phyloP scores from a whole-genome alignment of 768 basidiomycete genomes.

The Leucocoprinus birnbaumii region DNA sequence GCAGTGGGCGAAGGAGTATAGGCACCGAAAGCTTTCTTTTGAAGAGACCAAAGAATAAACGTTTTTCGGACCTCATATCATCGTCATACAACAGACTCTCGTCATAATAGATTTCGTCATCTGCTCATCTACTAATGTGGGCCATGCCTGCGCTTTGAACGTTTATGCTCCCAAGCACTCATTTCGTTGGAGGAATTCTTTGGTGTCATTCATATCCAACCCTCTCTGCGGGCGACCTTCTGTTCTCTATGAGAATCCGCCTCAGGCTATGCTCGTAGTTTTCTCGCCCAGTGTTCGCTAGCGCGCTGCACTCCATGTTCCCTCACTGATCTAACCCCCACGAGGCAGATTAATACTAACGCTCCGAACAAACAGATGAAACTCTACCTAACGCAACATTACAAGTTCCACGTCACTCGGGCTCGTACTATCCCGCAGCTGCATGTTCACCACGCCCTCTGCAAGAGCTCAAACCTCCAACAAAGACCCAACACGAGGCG shows the following conservation, averaged over 20 bases:
- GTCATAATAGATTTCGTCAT: background rate
- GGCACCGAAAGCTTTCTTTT: conserved; percentile 12
- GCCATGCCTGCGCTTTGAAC: too few species aligned
- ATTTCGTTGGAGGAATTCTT: too few species aligned
- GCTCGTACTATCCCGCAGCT: background rate
- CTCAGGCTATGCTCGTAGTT: too few species aligned
- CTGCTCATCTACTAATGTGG: too few species aligned
- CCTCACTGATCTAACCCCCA: background rate
- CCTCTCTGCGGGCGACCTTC: too few species aligned
- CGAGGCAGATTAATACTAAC: background rate
- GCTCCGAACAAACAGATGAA: background rate
- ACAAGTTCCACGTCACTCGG: background rate
- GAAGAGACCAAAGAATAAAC: conserved; percentile 4
- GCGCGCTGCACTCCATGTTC: too few species aligned
- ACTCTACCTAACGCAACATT: background rate
- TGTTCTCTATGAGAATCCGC: too few species aligned
- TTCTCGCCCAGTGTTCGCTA: too few species aligned
- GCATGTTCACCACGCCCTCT: background rate
- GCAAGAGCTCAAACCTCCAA: too few species aligned
- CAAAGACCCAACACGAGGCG: conserved; percentile 1
- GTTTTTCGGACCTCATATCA: background rate
- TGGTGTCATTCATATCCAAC: too few species aligned
- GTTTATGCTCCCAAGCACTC: too few species aligned
- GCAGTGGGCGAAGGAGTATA: conserved; percentile 36
- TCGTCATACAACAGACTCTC: background rate